Conservation (phyloP, 129 eudicot genomes). For the Cynara cardunculus region DNA sequence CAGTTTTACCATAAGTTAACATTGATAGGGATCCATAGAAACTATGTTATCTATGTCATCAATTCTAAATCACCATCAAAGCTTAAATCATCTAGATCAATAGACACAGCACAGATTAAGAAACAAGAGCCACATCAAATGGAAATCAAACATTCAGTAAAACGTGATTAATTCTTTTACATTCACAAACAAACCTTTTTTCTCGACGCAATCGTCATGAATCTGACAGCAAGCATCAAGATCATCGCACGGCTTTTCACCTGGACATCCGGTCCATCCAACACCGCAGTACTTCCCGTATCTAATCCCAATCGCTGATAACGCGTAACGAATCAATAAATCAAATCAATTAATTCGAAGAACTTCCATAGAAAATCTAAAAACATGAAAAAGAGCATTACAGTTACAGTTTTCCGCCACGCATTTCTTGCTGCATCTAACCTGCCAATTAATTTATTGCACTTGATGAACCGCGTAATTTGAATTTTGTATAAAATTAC, state of each 20-base stretch:
- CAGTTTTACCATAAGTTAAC: neutral
- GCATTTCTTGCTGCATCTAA: conserved; percentile 68
- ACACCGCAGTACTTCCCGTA: conserved; percentile 99
- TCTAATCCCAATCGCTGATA: conserved; percentile 70
- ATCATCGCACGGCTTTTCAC: conserved; percentile 98
- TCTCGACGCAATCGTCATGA: conserved; percentile 86
- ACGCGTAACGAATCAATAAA: neutral
- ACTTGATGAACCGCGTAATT: neutral
- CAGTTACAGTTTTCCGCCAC: conserved; percentile 76
- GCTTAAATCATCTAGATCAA: neutral
- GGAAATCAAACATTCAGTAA: neutral
- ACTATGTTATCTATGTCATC: neutral
- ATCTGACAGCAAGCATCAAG: conserved; percentile 93
- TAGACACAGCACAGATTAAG: neutral
- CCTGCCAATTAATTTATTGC: conserved; percentile 38
- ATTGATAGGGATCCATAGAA: conserved; percentile 5
- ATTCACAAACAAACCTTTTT: conserved; percentile 48
- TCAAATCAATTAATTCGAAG: neutral
- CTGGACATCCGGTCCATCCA: conserved; percentile 95
- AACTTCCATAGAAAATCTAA: neutral
- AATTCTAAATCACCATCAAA: neutral
- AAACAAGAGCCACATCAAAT: neutral
- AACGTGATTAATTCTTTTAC: neutral
- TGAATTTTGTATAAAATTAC: neutral
- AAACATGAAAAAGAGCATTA: conserved; percentile 22